Percentiles rank a stretch among this genome's conserved stretches.
Conservation (phyloP, 2,329 filamentous ascomycete species). For the Colletotrichum chrysophilum region DNA sequence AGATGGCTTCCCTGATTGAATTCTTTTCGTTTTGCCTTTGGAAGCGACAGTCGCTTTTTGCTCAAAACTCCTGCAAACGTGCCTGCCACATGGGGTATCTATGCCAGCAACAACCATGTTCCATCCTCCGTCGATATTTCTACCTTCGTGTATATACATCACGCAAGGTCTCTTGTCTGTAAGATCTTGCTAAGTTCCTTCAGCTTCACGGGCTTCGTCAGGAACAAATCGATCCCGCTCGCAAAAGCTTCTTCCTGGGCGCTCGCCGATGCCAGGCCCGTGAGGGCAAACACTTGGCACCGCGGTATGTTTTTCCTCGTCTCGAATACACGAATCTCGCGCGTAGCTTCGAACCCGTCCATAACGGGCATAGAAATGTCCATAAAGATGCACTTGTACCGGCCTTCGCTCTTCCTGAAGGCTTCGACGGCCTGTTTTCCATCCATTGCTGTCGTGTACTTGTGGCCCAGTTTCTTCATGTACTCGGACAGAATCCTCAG, state of each 20-base stretch:
- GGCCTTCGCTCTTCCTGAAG: conserved; percentile 26
- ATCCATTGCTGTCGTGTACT: conserved; percentile 35
- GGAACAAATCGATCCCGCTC: conserved; percentile 57
- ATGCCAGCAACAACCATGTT: no score
- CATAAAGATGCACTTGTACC: conserved; percentile 39
- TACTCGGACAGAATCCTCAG: conserved; percentile 37
- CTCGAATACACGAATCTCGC: conserved; percentile 56
- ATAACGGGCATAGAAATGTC: conserved; percentile 66
- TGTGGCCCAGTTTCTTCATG: conserved; percentile 36
- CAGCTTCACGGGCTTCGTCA: conserved; percentile 58
- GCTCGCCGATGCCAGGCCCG: conserved; percentile 53
- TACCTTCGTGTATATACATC: neutral
- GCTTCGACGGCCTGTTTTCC: conserved; percentile 38
- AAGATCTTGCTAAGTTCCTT: conserved; percentile 37
- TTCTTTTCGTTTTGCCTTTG: no score
- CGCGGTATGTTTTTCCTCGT: conserved; percentile 42
- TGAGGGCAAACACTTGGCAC: conserved; percentile 56
- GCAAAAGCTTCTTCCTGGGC: conserved; percentile 58
- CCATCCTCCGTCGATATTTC: no score
- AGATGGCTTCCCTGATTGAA: no score
- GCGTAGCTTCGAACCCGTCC: conserved; percentile 56
- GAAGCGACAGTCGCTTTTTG: no score
- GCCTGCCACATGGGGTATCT: no score
- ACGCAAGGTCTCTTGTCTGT: neutral
- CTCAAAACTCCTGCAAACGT: no score